Percentiles rank a stretch among this genome's conserved stretches.
phyloP scores from a whole-genome alignment of 768 basidiomycete species.

The Kwoniella mangroviensis region DNA sequence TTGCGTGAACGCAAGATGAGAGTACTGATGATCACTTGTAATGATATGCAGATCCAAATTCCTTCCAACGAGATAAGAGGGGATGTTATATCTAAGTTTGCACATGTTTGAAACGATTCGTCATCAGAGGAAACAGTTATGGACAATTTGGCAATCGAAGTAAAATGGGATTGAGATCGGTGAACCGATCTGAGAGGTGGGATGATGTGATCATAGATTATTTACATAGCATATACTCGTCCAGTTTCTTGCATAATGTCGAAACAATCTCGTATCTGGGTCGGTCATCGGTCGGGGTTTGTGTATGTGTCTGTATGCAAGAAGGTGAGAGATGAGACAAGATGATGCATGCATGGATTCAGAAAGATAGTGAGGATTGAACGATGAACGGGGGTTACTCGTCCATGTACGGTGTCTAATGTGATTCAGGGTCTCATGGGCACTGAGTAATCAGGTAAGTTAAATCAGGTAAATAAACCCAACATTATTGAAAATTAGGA shows the following conservation, averaged over 20 bases:
- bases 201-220: neutral
- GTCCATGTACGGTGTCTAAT: too few species aligned
- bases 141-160: neutral
- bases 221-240: neutral
- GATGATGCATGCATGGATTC: neutral
- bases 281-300: slow-evolving; percentile 4
- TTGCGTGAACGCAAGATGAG: neutral
- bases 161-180: neutral
- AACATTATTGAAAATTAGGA: slow-evolving; percentile 6
- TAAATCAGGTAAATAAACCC: neutral
- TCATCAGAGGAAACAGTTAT: neutral
- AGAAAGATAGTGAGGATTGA: neutral
- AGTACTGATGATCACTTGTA: neutral
- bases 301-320: neutral
- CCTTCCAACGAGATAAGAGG: slow-evolving; percentile 20
- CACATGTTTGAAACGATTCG: neutral
- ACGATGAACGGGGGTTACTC: neutral
- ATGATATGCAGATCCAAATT: slow-evolving; percentile 14
- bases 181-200: neutral
- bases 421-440: slow-evolving; percentile 1
- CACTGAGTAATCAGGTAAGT: slow-evolving; percentile 4
- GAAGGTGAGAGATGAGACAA: neutral
- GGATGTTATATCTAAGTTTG: neutral
- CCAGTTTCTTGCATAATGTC: neutral
- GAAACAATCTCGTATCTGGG: neutral